Evolutionary conservation across 495 filamentous ascomycete species (phyloP).

Genomic region (Xylaria cubensis): DNA sequence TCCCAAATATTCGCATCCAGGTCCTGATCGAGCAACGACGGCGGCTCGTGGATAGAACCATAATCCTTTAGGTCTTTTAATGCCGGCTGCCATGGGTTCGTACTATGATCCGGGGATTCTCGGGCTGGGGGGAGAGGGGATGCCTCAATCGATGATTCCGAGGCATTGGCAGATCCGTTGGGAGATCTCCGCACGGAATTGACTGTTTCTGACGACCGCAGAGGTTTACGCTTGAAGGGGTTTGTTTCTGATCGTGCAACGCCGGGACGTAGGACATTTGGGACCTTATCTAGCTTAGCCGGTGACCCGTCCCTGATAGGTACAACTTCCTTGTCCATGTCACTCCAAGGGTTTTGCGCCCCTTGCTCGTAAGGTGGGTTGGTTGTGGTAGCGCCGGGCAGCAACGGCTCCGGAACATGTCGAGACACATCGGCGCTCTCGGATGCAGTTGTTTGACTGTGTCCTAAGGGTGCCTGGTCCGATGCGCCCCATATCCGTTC

Average conservation of each 20-base stretch:
- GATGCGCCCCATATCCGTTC: slow-evolving; percentile 47
- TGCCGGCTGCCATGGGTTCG: slow-evolving; percentile 61
- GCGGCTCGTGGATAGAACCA: slow-evolving; percentile 28
- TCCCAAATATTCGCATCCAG: slow-evolving; percentile 44
- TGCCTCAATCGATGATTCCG: slow-evolving; percentile 34
- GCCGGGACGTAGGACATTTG: slow-evolving; percentile 45
- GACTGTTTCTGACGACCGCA: slow-evolving; percentile 17
- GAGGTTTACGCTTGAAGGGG: slow-evolving; percentile 57
- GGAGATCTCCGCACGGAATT: slow-evolving; percentile 22
- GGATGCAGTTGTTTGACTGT: slow-evolving; percentile 22
- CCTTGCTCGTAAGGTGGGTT: slow-evolving; percentile 32
- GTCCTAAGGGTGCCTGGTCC: slow-evolving; percentile 23
- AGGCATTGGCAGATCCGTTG: slow-evolving; percentile 19
- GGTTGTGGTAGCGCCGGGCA: slow-evolving; percentile 30
- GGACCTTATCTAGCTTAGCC: slow-evolving; percentile 37
- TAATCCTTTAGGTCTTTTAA: slow-evolving; percentile 31
- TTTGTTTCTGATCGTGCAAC: slow-evolving; percentile 53
- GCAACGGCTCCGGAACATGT: slow-evolving; percentile 36
- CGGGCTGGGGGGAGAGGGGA: slow-evolving; percentile 48
- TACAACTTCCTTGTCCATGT: slow-evolving; percentile 25
- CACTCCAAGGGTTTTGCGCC: slow-evolving; percentile 40
- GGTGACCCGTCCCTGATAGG: slow-evolving; percentile 30
- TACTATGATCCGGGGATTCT: slow-evolving; percentile 44
- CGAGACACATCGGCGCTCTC: slow-evolving; percentile 28
- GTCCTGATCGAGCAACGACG: slow-evolving; percentile 39